Conservation (phyloP, 305 asterid species). For the Solanum hybrid region DNA sequence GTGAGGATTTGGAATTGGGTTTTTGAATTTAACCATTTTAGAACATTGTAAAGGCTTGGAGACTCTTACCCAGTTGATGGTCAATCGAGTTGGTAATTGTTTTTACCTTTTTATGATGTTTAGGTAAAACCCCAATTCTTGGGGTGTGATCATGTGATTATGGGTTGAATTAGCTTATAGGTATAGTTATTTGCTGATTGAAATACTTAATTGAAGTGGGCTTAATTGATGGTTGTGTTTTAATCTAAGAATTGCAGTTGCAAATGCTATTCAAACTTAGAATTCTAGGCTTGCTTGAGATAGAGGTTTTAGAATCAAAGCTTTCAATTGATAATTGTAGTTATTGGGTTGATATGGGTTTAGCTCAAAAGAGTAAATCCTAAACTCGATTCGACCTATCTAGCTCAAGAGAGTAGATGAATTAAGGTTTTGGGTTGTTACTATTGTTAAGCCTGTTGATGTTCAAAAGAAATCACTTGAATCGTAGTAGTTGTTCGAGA, state of each 20-base stretch:
- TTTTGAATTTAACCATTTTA: background rate
- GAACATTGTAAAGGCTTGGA: background rate
- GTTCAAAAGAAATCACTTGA: background rate
- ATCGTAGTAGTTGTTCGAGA: background rate
- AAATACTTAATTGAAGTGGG: background rate
- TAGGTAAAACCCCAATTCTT: background rate
- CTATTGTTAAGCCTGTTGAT: background rate
- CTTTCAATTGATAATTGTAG: background rate
- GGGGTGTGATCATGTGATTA: background rate
- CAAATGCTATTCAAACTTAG: background rate
- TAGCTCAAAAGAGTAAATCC: background rate
- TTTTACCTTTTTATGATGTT: background rate
- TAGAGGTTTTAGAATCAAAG: background rate
- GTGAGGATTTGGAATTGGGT: background rate
- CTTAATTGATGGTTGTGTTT: background rate
- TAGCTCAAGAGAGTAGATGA: background rate
- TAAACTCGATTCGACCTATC: background rate
- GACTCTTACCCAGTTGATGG: background rate
- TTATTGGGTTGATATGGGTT: background rate
- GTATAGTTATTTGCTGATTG: background rate
- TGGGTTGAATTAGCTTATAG: background rate
- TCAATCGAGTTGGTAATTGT: background rate
- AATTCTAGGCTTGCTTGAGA: background rate
- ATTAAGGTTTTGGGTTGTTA: background rate
- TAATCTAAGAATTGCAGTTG: background rate